Evolutionary conservation across 106 monocot species (phyloP), one percentile per base, ranked within the genome.

Genomic region (Acorus gramineus): DNA sequence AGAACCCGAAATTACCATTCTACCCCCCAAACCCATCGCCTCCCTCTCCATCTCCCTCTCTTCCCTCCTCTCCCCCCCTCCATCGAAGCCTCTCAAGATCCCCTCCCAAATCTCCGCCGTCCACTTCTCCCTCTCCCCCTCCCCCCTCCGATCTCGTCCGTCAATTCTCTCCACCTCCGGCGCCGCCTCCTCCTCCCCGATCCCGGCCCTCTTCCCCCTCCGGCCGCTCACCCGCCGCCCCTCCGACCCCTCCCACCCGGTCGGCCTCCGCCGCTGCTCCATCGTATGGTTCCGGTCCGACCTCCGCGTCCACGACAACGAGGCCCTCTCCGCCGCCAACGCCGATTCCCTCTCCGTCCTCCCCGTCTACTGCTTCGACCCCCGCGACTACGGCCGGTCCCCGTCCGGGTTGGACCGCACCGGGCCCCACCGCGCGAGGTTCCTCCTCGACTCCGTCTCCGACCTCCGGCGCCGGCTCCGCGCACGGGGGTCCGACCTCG

Each of bases 291-390:
- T 98, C 73, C 87, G 96, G 67, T 68, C 79, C 60, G 96, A 98
- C 85, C 91, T 98, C 60, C 84, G 96, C 67, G 60, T 92, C 68
- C 91, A 91, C 63, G 96, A 98, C 73, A 76, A 98, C 79, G 87
- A 98, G 62, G 78, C 88, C 61, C 85, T 98, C 54, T 43, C 85
- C 57, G 44, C 71, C 7, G 91, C 91, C 65, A 63, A 60, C 61
- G 53, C 64, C 60, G 87, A 83, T 42, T 91, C 88, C 13, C 79
- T 88, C 66, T 91, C 96, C 50, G 49, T 98, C 28, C 85, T 98
- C 69, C 91, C 96, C 49, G 83, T 91, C 42, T 92, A 75, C 82
- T 79, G 88, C 73, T 91, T 91, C 68, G 96, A 98, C 60, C 91
- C 91, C 11, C 75, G 87, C 28, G 96, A 98, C 75, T 98, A 78